Base-by-base conservation (phyloP, 495 filamentous ascomycete genomes). In the Sporormia fimetaria region DNA sequence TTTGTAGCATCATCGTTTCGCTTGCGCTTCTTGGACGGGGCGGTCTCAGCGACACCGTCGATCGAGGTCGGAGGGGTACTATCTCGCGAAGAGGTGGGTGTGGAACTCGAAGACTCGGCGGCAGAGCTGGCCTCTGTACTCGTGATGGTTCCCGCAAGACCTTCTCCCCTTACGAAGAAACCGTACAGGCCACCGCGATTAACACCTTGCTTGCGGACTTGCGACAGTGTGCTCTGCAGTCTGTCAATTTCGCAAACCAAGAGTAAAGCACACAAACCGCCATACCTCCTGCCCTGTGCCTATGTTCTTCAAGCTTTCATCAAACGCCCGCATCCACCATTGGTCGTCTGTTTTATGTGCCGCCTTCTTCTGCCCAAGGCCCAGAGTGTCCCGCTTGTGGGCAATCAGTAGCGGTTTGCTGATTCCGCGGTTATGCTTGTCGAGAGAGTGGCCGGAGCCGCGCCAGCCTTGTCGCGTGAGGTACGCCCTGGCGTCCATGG, bases 101-200 rank as follows among this genome's bases (percentile, higher is more conserved):
- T 26, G n/a, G 42, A 29, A 28, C 26, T 23, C 10, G 37, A 20
- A 21, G 25, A 17, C 27, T 42, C 50, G 21, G 40, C 33, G 6
- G 36, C 22, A 16, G 42, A 45, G 37, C 26, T 42, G 17, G 44
- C 38, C 16, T 44, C 49, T 1, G 39, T 40, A 27, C 16, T 38
- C n/a, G 23, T 52, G 17, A 80, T 55, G 3, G 82, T 87, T 8
- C 87, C 86, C n/a, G 64, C 63, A 38, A 93, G 60, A 25, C 69
- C 62, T 40, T 82, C 75, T 12, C 87, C 87, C 41, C 70, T 69
- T 8, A 93, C 83, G 57, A 94, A 94, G 41, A 70, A 75, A 11
- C 78, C 73, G 59, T 94, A 94, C 4, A 94, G 65, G 20, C 84
- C 81, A 22, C 66, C 63, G 21, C 47, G 44, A 39, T 56, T 54